Base-by-base conservation (phyloP, 2,329 filamentous ascomycete species). In the Diaporthe eres region DNA sequence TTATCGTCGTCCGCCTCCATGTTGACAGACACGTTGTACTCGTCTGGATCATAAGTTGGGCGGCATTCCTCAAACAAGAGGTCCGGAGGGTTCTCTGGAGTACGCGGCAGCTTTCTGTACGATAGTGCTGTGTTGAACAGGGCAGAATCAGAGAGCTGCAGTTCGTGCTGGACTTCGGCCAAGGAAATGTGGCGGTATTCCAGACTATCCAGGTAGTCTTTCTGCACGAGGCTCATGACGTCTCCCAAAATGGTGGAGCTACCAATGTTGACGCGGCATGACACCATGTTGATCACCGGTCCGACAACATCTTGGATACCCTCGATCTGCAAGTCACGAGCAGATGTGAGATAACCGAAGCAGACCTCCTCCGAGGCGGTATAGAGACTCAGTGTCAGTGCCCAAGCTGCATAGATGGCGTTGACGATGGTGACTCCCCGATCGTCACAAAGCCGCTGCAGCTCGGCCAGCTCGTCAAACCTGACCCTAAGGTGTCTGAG, bases 261-360 rank as follows among this genome's bases (percentile, higher is more conserved):
- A 2, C 39, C 22, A 19, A 74, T n/a, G 15, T 34, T 37, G 19
- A 70, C 42, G 60, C 44, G 60, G 39, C 49, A 53, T n/a, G 55
- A 10, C 19, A 55, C 39, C 34, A 68, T 58, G 47, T 74, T 74
- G 3, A 74, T 74, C 60, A 74, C 51, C 1, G 80, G 80, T 3
- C 79, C 80, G 3, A 78, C 74, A 67, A 81, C 79, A 8, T 80
- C 77, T n/a, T 70, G 71, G 13, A 80, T 76, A 4, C 78, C 79
- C 1, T 77, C 61, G 1, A 81, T 57, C 47, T 77, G 77, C n/a
- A 80, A 76, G 71, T 81, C 80, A 67, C 80, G 79, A 13, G 80
- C 80, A 2, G 79, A 70, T 4, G 80, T 74, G 0, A 80, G 79
- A 25, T 80, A 78, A 2, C 79, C 80, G 44, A 75, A 77, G 28